A percentile compares a stretch with the other conserved stretches of the same genome.
These are phyloP conservation scores for Hypoxylon intermedium DNA, from an alignment of 495 filamentous ascomycete species.

Conservation along the genomic window DNA sequence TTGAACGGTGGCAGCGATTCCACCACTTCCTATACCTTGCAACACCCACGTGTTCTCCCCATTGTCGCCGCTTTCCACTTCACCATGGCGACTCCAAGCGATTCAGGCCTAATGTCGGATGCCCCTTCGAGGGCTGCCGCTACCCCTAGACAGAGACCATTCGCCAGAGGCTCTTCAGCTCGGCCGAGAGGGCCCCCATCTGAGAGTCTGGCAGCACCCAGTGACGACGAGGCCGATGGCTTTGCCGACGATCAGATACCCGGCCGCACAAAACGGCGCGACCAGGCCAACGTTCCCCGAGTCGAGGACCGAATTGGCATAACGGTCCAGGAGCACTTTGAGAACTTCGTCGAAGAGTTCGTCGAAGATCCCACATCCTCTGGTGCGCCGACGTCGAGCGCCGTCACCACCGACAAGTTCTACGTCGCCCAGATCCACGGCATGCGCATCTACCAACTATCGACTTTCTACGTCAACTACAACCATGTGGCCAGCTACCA, in stretches of 20 bases:
- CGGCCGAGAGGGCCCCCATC: slow-evolving; percentile 69
- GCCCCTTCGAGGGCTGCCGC: slow-evolving; percentile 41
- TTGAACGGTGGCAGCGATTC: neutral
- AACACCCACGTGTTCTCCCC: slow-evolving; percentile 7
- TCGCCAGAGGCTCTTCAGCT: slow-evolving; percentile 60
- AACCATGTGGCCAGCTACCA: slow-evolving; percentile 77
- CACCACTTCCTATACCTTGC: slow-evolving; percentile 36
- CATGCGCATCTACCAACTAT: slow-evolving; percentile 83
- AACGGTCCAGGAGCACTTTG: slow-evolving; percentile 83
- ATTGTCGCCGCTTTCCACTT: neutral
- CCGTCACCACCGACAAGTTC: slow-evolving; percentile 83
- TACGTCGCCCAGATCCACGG: slow-evolving; percentile 96
- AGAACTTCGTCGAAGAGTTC: slow-evolving; percentile 86
- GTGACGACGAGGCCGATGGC: slow-evolving; percentile 66
- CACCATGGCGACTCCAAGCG: slow-evolving; percentile 52
- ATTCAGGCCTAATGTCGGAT: slow-evolving; percentile 50
- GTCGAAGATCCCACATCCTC: slow-evolving; percentile 78
- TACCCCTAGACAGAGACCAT: slow-evolving; percentile 45
- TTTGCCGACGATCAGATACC: slow-evolving; percentile 66
- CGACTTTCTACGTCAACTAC: slow-evolving; percentile 96
- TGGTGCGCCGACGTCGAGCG: slow-evolving; percentile 75
- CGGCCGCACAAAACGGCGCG: slow-evolving; percentile 62
- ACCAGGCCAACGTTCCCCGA: slow-evolving; percentile 70
- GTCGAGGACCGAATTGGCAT: slow-evolving; percentile 90
- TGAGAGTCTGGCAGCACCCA: slow-evolving; percentile 68